phyloP scores from a whole-genome alignment of 371 early-diverging fungal genomes.

The Mycotypha africana region DNA sequence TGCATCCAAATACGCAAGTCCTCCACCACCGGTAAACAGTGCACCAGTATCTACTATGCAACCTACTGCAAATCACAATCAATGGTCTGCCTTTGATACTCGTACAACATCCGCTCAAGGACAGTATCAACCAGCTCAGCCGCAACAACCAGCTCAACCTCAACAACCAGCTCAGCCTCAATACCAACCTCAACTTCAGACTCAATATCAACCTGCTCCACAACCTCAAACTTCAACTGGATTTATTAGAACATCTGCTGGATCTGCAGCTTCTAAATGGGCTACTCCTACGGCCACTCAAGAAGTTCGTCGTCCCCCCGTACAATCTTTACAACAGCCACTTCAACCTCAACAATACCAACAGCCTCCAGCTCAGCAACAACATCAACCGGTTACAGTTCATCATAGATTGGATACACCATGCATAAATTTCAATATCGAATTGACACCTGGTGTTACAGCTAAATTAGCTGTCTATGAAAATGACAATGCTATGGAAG shows the following conservation, averaged over 20 bases:
- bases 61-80: background rate
- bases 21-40: conserved; percentile 1
- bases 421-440: conserved; percentile 31
- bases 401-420: conserved; percentile 3
- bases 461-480: conserved; percentile 26
- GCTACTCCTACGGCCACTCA: conserved; percentile 1
- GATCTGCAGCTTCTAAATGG: conserved; percentile 16
- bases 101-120: too few species aligned
- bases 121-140: too few species aligned
- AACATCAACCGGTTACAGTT: background rate
- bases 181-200: too few species aligned
- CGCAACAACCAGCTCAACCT: background rate
- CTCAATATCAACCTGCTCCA: too few species aligned
- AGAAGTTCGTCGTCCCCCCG: too few species aligned
- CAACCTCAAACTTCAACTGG: background rate
- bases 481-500: conserved; percentile 17
- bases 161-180: background rate
- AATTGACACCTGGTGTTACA: conserved; percentile 24
- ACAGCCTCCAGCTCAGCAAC: conserved; percentile 2
- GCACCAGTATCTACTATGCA: background rate
- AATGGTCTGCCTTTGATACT: background rate
- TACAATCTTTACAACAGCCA: background rate
- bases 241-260: background rate
- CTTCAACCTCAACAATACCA: background rate
- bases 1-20: conserved; percentile 13